These are phyloP conservation scores for Berkeleyomyces rouxiae DNA, from an alignment of 2,329 filamentous ascomycete genomes.

Conservation along the genomic window DNA sequence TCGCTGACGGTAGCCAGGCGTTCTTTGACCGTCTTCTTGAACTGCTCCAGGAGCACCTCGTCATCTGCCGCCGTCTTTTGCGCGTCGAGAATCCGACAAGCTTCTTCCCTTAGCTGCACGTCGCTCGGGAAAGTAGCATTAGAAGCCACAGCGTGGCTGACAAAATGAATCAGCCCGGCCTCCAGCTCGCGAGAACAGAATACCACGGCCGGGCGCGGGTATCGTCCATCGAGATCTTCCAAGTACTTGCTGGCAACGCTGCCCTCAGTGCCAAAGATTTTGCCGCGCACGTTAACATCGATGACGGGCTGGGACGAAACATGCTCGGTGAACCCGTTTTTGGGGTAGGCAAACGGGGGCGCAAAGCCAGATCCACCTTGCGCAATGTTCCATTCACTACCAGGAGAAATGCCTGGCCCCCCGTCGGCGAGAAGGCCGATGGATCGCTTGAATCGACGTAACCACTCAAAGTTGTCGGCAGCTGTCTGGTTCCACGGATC, in stretches of 20 bases:
- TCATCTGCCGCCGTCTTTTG: constrained; percentile 38
- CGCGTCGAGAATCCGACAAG: constrained; percentile 30
- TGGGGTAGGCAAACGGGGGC: constrained; percentile 36
- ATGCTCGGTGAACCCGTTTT: constrained; percentile 15
- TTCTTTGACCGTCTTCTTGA: constrained; percentile 24
- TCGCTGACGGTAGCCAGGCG: background rate
- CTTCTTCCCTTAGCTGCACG: constrained; percentile 29
- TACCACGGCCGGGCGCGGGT: constrained; percentile 30
- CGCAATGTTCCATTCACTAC: constrained; percentile 29
- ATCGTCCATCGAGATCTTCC: constrained; percentile 27
- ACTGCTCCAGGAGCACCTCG: constrained; percentile 32
- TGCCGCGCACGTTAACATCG: constrained; percentile 20
- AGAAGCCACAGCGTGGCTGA: constrained; percentile 24
- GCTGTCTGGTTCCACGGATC: constrained; percentile 49
- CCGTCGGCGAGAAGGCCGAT: constrained; percentile 33
- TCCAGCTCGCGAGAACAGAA: constrained; percentile 45
- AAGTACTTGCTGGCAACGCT: constrained; percentile 33
- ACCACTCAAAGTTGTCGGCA: constrained; percentile 47
- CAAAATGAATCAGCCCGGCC: constrained; percentile 33
- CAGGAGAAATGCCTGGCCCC: constrained; percentile 28
- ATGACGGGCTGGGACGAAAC: constrained; percentile 22
- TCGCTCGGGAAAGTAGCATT: constrained; percentile 31
- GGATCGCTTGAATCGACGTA: constrained; percentile 44
- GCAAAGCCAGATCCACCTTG: constrained; percentile 38
- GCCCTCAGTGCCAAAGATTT: constrained; percentile 27